Evolutionary conservation across 805 yeast genomes (phyloP), one percentile per base, ranked within the genome.

Genomic region (Lipomyces sp.): DNA sequence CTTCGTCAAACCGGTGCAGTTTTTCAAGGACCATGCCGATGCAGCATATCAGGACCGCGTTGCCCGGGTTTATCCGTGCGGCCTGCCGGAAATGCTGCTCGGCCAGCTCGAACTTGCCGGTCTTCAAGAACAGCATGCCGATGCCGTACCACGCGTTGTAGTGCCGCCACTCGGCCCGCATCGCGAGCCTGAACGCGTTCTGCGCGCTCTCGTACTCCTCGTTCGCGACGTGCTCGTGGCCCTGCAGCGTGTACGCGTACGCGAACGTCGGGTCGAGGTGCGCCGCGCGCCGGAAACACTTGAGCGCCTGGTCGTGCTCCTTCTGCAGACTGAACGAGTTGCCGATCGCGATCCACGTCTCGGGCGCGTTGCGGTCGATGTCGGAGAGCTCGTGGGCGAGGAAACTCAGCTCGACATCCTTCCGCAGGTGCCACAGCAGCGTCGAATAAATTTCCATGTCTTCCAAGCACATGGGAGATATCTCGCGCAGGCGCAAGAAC

Each of bases 121-220:
- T 70, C 62, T 88, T 86, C 66, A 88, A 77, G 65, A 83, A 84
- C 26, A 89, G 95, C 91, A 89, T 88, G 6, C 98, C 98, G 49
- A 93, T 78, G 24, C 98, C 98, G 63, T 93, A 93, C 63, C 90
- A 81, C 0, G 98, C 97, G 68, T 91, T 93, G 68, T 90, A 93
- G 65, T 88, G 96, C 50, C 89, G 74, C 41, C 83, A 76, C 62
- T 91, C 95, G 37, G 82, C 75, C 22, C 83, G 71, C 40, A 93
- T 73, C 2, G 96, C 95, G 55, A 75, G 74, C 33, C 96, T 70
- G 74, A 89, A 93, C 54, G 87, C 80, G 49, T 84, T 86, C 55
- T 85, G 76, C 0, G 98, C 97, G 64, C 82, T 79, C 64, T 89
- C 96, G 69, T 84, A 86, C 33, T 95, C 89, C 69, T 95, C 98